phyloP scores from a whole-genome alignment of 2,329 filamentous ascomycete genomes.

The Ophiocordyceps camponoti-leonardi region DNA sequence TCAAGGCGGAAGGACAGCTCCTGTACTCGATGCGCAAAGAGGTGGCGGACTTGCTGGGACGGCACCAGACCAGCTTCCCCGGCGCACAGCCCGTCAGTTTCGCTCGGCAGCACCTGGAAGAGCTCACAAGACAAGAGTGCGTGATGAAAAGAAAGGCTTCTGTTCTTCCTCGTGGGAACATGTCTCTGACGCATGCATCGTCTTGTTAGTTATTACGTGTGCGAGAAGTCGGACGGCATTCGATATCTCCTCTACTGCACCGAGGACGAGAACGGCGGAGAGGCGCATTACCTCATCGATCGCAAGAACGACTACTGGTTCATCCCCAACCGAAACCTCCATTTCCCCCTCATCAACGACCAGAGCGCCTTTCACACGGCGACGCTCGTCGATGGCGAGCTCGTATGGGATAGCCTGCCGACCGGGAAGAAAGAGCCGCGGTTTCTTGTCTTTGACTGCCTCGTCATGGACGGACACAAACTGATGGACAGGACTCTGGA shows the following conservation, averaged over 20 bases:
- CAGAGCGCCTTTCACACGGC: slow-evolving; percentile 53
- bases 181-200: not conserved
- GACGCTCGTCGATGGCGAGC: slow-evolving; percentile 82
- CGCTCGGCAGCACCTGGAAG: slow-evolving; percentile 60
- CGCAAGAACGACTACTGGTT: slow-evolving; percentile 96
- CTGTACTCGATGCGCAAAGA: slow-evolving; percentile 48
- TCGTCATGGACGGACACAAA: slow-evolving; percentile 61
- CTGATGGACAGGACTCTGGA: slow-evolving; percentile 68
- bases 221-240: slow-evolving; percentile 95
- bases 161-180: no score
- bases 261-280: slow-evolving; percentile 37
- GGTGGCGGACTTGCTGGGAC: slow-evolving; percentile 58
- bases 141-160: slow-evolving; percentile 8
- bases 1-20: slow-evolving; percentile 45
- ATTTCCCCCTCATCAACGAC: slow-evolving; percentile 60
- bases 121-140: slow-evolving; percentile 63
- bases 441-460: slow-evolving; percentile 86
- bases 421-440: slow-evolving; percentile 54
- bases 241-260: slow-evolving; percentile 89
- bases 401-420: slow-evolving; percentile 66
- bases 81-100: slow-evolving; percentile 94
- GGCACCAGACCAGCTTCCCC: slow-evolving; percentile 56
- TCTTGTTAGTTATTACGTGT: slow-evolving; percentile 64
- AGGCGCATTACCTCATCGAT: slow-evolving; percentile 86
- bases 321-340: slow-evolving; percentile 50